phyloP scores from a whole-genome alignment of 768 basidiomycete genomes.

The Podaxis sp. region DNA sequence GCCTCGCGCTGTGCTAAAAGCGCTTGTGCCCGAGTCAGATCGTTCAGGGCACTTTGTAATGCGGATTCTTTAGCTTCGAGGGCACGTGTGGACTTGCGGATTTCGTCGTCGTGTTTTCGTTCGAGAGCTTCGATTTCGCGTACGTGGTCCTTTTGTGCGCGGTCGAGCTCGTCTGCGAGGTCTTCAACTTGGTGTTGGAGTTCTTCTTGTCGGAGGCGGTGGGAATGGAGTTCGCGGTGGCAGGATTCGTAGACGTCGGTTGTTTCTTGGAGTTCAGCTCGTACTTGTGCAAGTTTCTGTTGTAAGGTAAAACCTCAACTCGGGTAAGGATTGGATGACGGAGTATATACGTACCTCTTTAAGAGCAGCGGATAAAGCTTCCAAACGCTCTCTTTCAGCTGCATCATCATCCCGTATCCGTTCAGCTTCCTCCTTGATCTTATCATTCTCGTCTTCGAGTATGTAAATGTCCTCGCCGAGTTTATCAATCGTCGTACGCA shows the following conservation, averaged over 20 bases:
- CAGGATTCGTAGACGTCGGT: slow-evolving; percentile 65
- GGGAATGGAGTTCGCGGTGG: slow-evolving; percentile 61
- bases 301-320: not conserved
- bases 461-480: slow-evolving; percentile 80
- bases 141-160: slow-evolving; percentile 58
- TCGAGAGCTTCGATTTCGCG: slow-evolving; percentile 54
- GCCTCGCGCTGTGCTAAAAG: slow-evolving; percentile 70
- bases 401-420: slow-evolving; percentile 65
- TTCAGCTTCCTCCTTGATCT: slow-evolving; percentile 18
- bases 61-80: slow-evolving; percentile 73
- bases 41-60: slow-evolving; percentile 59
- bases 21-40: slow-evolving; percentile 60
- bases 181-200: slow-evolving; percentile 74
- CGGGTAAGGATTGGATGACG: not conserved
- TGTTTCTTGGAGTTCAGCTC: slow-evolving; percentile 65
- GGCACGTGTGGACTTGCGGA: slow-evolving; percentile 59
- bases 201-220: slow-evolving; percentile 74
- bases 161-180: slow-evolving; percentile 60
- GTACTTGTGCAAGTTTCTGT: slow-evolving; percentile 70
- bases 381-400: slow-evolving; percentile 67
- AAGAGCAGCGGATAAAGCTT: slow-evolving; percentile 66
- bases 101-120: slow-evolving; percentile 60
- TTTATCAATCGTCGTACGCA: slow-evolving; percentile 77
- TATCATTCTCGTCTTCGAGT: slow-evolving; percentile 76
- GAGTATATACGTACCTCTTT: slow-evolving; percentile 63